Evolutionary conservation across 257 asterid species (phyloP).

Genomic region (Gardenia jasminoides): DNA sequence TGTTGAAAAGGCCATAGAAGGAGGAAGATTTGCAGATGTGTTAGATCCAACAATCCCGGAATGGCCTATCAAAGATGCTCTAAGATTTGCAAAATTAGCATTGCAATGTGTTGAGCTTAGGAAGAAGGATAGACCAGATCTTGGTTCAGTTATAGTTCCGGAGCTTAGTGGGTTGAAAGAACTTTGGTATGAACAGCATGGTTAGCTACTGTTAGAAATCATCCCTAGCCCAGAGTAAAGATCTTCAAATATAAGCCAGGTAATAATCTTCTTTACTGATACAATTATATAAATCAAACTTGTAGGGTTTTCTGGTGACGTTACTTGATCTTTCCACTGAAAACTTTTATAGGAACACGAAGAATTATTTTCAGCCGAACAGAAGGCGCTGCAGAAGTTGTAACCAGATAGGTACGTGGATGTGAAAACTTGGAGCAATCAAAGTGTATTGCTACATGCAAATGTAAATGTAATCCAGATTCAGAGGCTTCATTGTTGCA

Average conservation of each 20-base stretch:
- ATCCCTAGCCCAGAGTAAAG: neutral
- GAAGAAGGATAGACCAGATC: slow-evolving; percentile 73
- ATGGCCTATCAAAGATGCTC: slow-evolving; percentile 71
- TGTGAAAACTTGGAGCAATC: neutral
- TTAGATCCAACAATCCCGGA: slow-evolving; percentile 70
- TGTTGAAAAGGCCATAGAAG: slow-evolving; percentile 51
- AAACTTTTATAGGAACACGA: too few species aligned
- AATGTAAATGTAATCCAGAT: neutral
- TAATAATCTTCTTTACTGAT: neutral
- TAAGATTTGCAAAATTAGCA: slow-evolving; percentile 46
- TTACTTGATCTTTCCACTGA: too few species aligned
- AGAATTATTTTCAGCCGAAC: neutral
- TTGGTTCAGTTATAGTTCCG: slow-evolving; percentile 52
- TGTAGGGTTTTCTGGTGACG: too few species aligned
- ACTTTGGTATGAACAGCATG: slow-evolving; percentile 34
- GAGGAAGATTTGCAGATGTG: slow-evolving; percentile 49
- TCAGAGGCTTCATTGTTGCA: neutral
- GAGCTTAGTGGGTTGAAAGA: slow-evolving; percentile 59
- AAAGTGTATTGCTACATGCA: neutral
- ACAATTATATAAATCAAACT: neutral
- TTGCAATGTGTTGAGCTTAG: slow-evolving; percentile 64
- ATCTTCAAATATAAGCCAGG: neutral
- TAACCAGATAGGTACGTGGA: neutral
- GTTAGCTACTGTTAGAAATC: neutral
- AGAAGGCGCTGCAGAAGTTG: neutral